These are phyloP conservation scores for Zelonia costaricensis DNA, from an alignment of 208 protist genomes.

Conservation along the genomic window DNA sequence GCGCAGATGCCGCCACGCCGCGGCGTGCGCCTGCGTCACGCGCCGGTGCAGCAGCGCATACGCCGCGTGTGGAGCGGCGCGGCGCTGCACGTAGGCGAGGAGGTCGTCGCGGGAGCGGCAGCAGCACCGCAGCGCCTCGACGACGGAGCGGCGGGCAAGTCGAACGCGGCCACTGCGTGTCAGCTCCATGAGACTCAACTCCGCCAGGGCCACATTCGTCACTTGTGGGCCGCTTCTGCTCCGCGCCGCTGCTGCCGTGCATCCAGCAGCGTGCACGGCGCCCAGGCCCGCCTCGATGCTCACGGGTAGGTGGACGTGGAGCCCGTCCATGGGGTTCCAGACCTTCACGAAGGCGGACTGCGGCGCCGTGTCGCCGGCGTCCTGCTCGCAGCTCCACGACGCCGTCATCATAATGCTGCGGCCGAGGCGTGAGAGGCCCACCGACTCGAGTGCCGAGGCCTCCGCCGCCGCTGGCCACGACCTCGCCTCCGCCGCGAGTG, in stretches of 20 bases:
- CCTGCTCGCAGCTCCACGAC: conserved; percentile 21
- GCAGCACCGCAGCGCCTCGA: not conserved
- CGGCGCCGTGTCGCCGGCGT: not conserved
- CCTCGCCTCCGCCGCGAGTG: conserved; percentile 34
- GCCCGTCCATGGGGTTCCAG: conserved; percentile 44
- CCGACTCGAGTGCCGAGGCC: not conserved
- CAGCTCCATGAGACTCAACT: conserved; percentile 13
- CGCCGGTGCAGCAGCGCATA: conserved; percentile 22
- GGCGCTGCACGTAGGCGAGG: not conserved
- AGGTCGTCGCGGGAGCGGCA: not conserved
- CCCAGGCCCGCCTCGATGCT: conserved; percentile 11
- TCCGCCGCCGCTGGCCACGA: conserved; percentile 5
- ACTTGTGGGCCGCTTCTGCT: too few relatives aligned
- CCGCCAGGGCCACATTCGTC: not conserved
- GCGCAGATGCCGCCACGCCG: conserved; percentile 4
- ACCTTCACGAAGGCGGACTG: conserved; percentile 23
- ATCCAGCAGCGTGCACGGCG: not conserved
- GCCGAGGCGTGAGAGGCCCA: conserved; percentile 62
- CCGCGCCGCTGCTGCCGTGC: not conserved
- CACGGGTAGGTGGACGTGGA: conserved; percentile 17
- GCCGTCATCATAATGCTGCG: conserved; percentile 51
- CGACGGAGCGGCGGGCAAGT: conserved; percentile 12
- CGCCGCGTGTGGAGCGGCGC: conserved; percentile 6
- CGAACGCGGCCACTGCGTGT: conserved; percentile 12
- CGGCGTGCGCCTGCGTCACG: conserved; percentile 13